Base-by-base conservation (phyloP, 2,329 filamentous ascomycete species). In the Amesomyces nigricolor region DNA sequence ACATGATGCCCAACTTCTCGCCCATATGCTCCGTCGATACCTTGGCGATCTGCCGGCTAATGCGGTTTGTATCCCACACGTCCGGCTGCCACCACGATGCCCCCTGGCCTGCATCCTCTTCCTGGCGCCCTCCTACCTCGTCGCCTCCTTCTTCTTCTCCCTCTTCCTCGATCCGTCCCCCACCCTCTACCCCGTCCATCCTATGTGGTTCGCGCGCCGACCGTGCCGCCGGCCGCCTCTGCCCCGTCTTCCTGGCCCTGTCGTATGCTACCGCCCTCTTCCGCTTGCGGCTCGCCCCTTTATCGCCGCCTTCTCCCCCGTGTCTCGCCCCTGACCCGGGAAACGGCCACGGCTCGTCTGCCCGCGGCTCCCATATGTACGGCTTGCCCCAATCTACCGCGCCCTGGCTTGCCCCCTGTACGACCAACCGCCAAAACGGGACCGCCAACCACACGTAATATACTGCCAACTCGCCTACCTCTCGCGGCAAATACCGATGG, bases 401-500 rank as follows among this genome's bases (percentile, higher is more conserved):
- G 6, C 46, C 46, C n/a, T 40, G 16, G 30, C 39, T 50, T 6
- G 39, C 39, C 38, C 52, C 39, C 40, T 35, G 19, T 13, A 53
- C 48, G 3, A 53, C 44, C 17, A 47, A 39, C 43, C 39, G 48
- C 53, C 48, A 56, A 51, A 56, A 60, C 49, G 51, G 63, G 48
- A 65, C 53, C 42, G 61, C 17, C 17, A 19, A 19, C 17, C 17
- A 19, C 3, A 19, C 3, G 3, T 19, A 19, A 19, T 19, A 19
- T 19, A 19, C 17, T 19, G 3, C 17, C 17, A 19, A 19, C 17
- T 19, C 17, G 17, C 17, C 17, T 19, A 19, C 17, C 17, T 19
- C 17, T 19, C 17, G 17, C 17, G 17, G 17, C 3, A 19, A 19
- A 19, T 19, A 19, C 17, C 17, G 17, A 19, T 19, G 3, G 17